Evolutionary conservation across 768 basidiomycete species (phyloP).

Genomic region (Hortiboletus flavorubellus): DNA sequence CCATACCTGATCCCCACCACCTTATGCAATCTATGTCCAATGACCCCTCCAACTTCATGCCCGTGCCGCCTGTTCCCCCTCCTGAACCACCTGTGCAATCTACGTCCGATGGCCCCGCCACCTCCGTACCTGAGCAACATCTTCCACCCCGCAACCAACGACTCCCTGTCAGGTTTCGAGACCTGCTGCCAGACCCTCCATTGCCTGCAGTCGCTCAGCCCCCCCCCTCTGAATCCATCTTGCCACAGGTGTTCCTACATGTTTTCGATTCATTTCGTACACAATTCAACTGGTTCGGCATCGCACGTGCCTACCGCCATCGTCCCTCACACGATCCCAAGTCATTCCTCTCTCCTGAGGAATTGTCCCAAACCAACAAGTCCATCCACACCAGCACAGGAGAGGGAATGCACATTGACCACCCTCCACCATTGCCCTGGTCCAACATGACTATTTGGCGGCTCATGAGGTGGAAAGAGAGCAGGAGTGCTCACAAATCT

Average conservation of each 20-base stretch:
- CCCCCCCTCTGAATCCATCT: neutral
- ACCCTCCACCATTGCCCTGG: neutral
- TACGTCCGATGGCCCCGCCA: too few relatives aligned
- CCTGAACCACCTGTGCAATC: too few relatives aligned
- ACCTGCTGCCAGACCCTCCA: neutral
- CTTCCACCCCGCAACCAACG: neutral
- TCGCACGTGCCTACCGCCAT: too few relatives aligned
- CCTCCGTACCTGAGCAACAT: too few relatives aligned
- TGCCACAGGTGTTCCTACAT: neutral
- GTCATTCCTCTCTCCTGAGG: too few relatives aligned
- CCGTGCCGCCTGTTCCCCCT: too few relatives aligned
- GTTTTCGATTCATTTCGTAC: neutral
- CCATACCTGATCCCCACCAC: too few relatives aligned
- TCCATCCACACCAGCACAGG: neutral
- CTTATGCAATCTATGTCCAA: too few relatives aligned
- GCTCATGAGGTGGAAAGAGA: neutral
- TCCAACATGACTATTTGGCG: neutral
- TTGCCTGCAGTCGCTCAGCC: neutral
- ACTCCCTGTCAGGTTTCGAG: neutral
- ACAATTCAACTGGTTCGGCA: neutral
- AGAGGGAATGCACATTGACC: neutral
- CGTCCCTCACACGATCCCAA: too few relatives aligned
- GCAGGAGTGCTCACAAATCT: neutral
- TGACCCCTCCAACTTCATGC: too few relatives aligned
- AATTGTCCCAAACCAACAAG: neutral